A percentile compares a stretch with the other conserved stretches of the same genome.
Evolutionary conservation across 2,329 filamentous ascomycete species (phyloP).

Genomic region (Lecanicillium sp.): DNA sequence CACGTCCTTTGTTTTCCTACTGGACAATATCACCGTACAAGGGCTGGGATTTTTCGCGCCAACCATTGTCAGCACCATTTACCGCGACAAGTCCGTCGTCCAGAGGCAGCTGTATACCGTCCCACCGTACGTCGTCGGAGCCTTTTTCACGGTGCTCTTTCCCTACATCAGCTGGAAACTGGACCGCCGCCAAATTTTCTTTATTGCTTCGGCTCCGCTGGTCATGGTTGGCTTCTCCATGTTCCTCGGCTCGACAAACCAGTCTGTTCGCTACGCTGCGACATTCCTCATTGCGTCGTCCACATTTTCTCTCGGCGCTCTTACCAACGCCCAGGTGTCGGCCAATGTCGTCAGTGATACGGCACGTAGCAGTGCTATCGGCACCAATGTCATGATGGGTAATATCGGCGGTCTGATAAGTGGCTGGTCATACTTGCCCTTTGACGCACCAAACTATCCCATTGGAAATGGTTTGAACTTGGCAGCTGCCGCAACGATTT

Average conservation of each 20-base stretch:
- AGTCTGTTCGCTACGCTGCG: conserved; percentile 56
- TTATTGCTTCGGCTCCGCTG: conserved; percentile 51
- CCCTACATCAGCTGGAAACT: conserved; percentile 54
- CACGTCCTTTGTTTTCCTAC: conserved; percentile 51
- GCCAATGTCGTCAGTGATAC: conserved; percentile 68
- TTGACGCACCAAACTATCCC: conserved; percentile 56
- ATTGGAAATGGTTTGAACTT: conserved; percentile 67
- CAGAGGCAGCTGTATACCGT: conserved; percentile 64
- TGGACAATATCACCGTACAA: conserved; percentile 65
- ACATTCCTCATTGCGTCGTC: conserved; percentile 62
- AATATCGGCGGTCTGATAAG: conserved; percentile 63
- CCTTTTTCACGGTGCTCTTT: conserved; percentile 56
- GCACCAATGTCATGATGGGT: conserved; percentile 60
- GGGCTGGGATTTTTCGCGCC: conserved; percentile 63
- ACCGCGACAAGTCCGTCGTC: conserved; percentile 46
- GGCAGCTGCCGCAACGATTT: conserved; percentile 43
- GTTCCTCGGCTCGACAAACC: conserved; percentile 51
- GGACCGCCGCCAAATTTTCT: conserved; percentile 53
- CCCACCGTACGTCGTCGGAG: conserved; percentile 62
- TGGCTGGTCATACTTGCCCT: conserved; percentile 57
- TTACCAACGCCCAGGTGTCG: conserved; percentile 59
- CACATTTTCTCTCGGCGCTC: conserved; percentile 54
- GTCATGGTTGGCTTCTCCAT: conserved; percentile 65
- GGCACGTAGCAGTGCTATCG: conserved; percentile 58
- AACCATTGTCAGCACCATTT: conserved; percentile 62